Evolutionary conservation across 192 early-diverging fungal species (phyloP).

Genomic region (Blastocladiella britannica): DNA sequence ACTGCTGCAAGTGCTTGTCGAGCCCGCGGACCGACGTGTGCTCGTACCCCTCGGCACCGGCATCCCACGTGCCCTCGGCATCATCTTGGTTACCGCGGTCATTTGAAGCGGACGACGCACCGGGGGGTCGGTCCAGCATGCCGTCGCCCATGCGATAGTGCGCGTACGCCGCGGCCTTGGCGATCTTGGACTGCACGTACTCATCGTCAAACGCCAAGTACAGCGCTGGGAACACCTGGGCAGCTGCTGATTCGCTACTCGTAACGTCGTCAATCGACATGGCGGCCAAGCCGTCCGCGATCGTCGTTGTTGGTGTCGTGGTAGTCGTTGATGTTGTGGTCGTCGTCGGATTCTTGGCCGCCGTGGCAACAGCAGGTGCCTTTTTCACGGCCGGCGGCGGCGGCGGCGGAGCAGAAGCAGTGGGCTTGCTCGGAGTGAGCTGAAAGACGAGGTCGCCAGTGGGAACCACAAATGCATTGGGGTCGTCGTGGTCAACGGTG

Average conservation of each 20-base stretch:
- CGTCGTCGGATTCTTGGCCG: neutral
- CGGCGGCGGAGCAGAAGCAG: neutral
- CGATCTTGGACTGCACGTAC: neutral
- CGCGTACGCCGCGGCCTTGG: neutral
- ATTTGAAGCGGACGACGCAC: too few species aligned
- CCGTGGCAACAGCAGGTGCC: neutral
- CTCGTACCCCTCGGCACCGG: neutral
- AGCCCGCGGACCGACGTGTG: neutral
- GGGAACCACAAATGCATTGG: neutral
- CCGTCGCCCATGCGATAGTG: neutral
- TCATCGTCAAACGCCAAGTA: conserved; percentile 11
- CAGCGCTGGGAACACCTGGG: conserved; percentile 14
- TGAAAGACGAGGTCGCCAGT: neutral
- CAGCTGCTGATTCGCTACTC: too few species aligned
- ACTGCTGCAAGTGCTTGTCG: neutral
- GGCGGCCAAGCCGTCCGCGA: neutral
- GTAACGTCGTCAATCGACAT: neutral
- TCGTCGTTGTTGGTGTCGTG: neutral
- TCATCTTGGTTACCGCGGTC: too few species aligned
- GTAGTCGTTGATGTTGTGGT: neutral
- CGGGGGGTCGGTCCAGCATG: too few species aligned
- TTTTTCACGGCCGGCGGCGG: neutral
- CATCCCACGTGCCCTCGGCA: neutral
- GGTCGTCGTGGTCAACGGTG: neutral
- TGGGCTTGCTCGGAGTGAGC: neutral